Conservation (phyloP, 2,329 filamentous ascomycete genomes). For the Pyricularia pennisetigena region DNA sequence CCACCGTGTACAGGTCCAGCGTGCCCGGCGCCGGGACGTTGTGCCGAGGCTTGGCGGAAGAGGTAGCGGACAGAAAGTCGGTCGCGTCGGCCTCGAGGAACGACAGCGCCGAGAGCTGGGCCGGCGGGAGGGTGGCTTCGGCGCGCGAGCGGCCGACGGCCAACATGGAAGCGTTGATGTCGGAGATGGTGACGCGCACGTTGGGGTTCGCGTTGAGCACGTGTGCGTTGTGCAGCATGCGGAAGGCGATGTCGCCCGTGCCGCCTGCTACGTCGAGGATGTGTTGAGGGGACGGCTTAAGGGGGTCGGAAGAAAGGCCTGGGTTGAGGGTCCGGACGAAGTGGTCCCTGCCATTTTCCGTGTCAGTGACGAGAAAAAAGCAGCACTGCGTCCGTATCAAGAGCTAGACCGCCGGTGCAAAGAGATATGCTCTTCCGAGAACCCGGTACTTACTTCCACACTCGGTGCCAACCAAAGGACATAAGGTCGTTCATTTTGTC, state of each 20-base stretch:
- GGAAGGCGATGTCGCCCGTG: slow-evolving; percentile 96
- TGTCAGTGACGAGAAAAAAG: not conserved
- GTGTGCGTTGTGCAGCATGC: slow-evolving; percentile 82
- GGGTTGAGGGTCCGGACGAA: slow-evolving; percentile 90
- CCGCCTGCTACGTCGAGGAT: slow-evolving; percentile 96
- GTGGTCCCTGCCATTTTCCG: slow-evolving; percentile 50
- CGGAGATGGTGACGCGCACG: slow-evolving; percentile 80
- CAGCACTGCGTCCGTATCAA: not conserved
- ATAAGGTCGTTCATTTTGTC: slow-evolving; percentile 99
- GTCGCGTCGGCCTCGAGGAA: slow-evolving; percentile 93
- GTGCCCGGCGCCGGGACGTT: slow-evolving; percentile 28
- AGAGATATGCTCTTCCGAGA: not conserved
- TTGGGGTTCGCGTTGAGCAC: slow-evolving; percentile 69
- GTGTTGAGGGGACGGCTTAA: slow-evolving; percentile 43
- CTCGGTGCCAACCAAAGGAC: slow-evolving; percentile 91
- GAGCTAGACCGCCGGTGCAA: not conserved
- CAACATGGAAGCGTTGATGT: slow-evolving; percentile 96
- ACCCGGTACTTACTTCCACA: slow-evolving; percentile 62
- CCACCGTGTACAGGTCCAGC: slow-evolving; percentile 94
- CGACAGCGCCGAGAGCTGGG: slow-evolving; percentile 46
- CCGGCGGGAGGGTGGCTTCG: slow-evolving; percentile 40
- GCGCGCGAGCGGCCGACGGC: slow-evolving; percentile 77
- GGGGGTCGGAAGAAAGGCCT: slow-evolving; percentile 41
- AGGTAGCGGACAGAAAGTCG: slow-evolving; percentile 44
- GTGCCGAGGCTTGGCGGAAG: slow-evolving; percentile 39